Base-by-base conservation (phyloP, 805 yeast species). In the Myxozyma nipponensis region DNA sequence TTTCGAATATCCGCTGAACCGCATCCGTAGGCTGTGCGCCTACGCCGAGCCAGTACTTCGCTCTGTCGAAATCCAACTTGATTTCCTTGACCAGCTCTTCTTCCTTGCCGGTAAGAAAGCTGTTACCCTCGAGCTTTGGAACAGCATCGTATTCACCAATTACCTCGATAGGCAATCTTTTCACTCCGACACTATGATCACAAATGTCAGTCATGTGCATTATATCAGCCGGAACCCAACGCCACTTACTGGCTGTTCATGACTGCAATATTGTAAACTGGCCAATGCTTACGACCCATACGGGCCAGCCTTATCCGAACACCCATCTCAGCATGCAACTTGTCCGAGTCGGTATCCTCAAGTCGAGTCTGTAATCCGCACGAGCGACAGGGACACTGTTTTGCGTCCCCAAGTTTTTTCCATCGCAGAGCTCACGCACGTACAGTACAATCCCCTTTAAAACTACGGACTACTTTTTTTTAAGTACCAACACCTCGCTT, bases 1-100 rank as follows among this genome's bases (percentile, higher is more conserved):
- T 87, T 64, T 81, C 82, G 66, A 93, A 78, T 46, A 93, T 71
- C 58, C 80, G 80, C 2, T 81, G 77, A 10, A 91, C 95, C 2
- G 93, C 73, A 39, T 84, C 89, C 22, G 91, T 81, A 4, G 96
- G 95, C 66, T 86, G 95, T 1, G 98, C 98, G 10, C 98, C 98
- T 18, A 88, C 95, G 62, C 96, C 95, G 32, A 93, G 72, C 98
- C 98, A 93, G 69, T 93, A 93, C 67, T 88, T 88, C 3, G 96
- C 81, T 62, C 96, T 80, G 57, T 81, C 81, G 65, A 93, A 89
- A 66, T 93, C 98, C 34, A 93, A 72, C 59, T 82, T 77, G 37
- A 91, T 78, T 59, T 89, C 89, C 66, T 93, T 91, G 43, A 77
- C 74, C 10, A 90, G 86, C 54, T 76, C 70, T 36, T 72, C 71